These are phyloP conservation scores for Neofusicoccum kwambonambiense DNA, from an alignment of 2,329 filamentous ascomycete genomes.

Conservation along the genomic window DNA sequence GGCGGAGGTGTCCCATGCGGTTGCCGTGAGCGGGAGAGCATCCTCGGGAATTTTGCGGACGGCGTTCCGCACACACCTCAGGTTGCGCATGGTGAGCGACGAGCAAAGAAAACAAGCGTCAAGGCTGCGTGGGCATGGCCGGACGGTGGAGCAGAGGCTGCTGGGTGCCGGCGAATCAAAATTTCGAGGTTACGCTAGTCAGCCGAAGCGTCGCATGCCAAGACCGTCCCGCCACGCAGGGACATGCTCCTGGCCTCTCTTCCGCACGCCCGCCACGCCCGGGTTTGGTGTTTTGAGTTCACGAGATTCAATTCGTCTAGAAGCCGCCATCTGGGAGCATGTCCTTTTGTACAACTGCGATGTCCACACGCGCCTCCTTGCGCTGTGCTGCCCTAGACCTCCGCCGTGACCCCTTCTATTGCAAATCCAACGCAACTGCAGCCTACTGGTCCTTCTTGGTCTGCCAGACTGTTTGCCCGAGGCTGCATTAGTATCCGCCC, in stretches of 20 bases:
- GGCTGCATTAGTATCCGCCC: background rate
- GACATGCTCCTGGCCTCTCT: background rate
- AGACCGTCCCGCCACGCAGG: background rate
- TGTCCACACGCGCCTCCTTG: background rate
- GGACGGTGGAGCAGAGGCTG: background rate
- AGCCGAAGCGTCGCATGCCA: constrained; percentile 17
- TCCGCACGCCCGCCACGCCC: background rate
- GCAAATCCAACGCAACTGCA: background rate
- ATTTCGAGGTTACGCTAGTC: constrained; percentile 20
- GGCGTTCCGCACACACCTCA: constrained; percentile 73
- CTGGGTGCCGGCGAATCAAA: constrained; percentile 18
- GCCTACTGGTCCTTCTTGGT: constrained; percentile 58
- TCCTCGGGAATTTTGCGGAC: constrained; percentile 58
- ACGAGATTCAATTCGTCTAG: constrained; percentile 16
- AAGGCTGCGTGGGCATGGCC: constrained; percentile 21
- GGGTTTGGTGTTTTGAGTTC: background rate
- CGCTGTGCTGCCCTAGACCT: constrained; percentile 2
- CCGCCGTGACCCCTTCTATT: background rate
- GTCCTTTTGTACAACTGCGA: constrained; percentile 12
- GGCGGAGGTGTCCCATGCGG: constrained; percentile 79
- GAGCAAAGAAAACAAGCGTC: constrained; percentile 8
- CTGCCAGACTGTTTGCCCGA: constrained; percentile 58
- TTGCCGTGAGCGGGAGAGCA: constrained; percentile 65
- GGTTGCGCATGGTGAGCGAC: constrained; percentile 73
- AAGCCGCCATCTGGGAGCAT: background rate